Base-by-base conservation (phyloP, 345 rosid species). In the Tarenaya hassleriana region DNA sequence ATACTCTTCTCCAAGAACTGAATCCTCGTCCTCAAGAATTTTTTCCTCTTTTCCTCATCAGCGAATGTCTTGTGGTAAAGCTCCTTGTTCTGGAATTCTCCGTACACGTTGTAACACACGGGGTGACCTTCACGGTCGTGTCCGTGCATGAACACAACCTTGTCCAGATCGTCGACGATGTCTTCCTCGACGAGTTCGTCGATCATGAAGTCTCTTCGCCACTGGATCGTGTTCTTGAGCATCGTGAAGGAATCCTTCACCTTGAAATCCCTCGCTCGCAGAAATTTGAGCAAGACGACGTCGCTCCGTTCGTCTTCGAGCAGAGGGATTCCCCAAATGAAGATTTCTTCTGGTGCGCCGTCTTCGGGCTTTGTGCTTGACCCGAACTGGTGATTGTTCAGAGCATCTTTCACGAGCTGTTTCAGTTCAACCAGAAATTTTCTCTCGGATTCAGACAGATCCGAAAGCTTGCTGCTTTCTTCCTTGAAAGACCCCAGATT, bases 1-100 rank as follows among this genome's bases (percentile, higher is more conserved):
- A 90, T 86, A 53, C 96, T 84, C 72, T 52, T 80, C 71, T 90
- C 97, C 71, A 90, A 62, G 79, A 90, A 84, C 71, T 84, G 97
- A 76, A 87, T 79, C 77, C 97, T 70, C 74, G 91, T 81, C 42
- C 91, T 65, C 69, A 86, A 54, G 68, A 90, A 90, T 73, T 65
- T 75, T 16, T 37, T 54, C 52, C 94, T 68, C 66, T 86, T 90
- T 46, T 86, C 96, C 17, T 71, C 91, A 63, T 84, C 86, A 0
- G 88, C 63, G 50, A 90, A 86, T 4, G 86, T 69, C 42, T 80
- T 82, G 45, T 77, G 76, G 59, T 86, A 90, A 52, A 84, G 52
- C 50, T 86, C 91, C 71, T 82, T 86, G 75, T 84, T 86, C 67
- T 80, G 96, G 50, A 90, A 90, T 75, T 84, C 97, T 2, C 96